Base-by-base conservation (phyloP, 495 filamentous ascomycete genomes). In the Talaromyces adpressus region DNA sequence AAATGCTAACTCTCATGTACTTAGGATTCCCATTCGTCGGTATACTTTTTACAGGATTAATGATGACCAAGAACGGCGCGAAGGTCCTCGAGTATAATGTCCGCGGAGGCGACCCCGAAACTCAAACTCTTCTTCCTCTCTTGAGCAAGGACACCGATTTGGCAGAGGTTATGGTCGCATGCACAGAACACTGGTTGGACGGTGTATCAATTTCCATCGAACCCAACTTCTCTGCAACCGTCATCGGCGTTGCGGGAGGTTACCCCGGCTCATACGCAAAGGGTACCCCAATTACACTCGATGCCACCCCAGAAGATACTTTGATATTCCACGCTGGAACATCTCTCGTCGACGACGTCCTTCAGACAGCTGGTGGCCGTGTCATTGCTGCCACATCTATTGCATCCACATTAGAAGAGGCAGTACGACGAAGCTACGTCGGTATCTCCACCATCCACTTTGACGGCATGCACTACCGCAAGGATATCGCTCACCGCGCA, bases 71-170 rank as follows among this genome's bases (percentile, higher is more conserved):
- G 68, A 76, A 83, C 65, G 94, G 94, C 1, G 89, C 94, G 5
- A 95, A 92, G 78, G 87, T 89, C 6, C 84, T 98, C 29, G 94
- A 98, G 75, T 98, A 98, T 78, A 98, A 98, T 68, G 93, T 97
- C 57, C 87, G 94, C 61, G 96, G 96, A 66, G 94, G 94, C 34
- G 93, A 98, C 67, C 94, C 94, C 20, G 94, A 98, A 76, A 96
- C 92, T 0, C 93, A 98, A 78, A 97, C 91, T 11, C 82, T 97
- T 6, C 80, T 98, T 6, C 89, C 92, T 14, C 81, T 98, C 20
- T 79, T 98, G 64, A 87, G 82, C 62, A 72, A 81, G 57, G 89
- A 94, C 63, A 90, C 89, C 39, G 93, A 98, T 77, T 78, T 98
- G 63, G 93, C 93, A 1, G 85, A 96, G 72, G 84, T 97, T 60